Evolutionary conservation across 257 asterid genomes (phyloP).

Genomic region (Prunella vulgaris): DNA sequence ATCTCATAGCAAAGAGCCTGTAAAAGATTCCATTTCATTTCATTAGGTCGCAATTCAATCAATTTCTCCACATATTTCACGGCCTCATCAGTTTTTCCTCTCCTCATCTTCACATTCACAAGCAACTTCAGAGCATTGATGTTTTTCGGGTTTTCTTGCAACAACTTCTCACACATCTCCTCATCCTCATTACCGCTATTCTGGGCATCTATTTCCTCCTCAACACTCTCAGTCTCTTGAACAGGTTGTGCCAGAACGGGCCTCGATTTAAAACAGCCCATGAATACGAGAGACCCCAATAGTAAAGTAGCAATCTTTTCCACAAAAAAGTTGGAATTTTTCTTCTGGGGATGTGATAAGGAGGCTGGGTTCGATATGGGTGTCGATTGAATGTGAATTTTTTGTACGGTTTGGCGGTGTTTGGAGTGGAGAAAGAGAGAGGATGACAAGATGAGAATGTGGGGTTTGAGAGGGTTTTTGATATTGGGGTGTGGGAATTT

Average conservation of each 20-base stretch:
- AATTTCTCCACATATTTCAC: slow-evolving; percentile 65
- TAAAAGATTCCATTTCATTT: slow-evolving; percentile 91
- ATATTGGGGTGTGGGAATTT: slow-evolving; percentile 18
- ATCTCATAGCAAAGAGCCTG: slow-evolving; percentile 87
- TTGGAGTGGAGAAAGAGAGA: slow-evolving; percentile 17
- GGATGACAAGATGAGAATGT: neutral
- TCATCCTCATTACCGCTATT: slow-evolving; percentile 39
- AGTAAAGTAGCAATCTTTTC: slow-evolving; percentile 47
- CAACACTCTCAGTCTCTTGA: slow-evolving; percentile 41
- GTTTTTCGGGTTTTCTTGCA: slow-evolving; percentile 51
- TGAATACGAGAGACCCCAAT: slow-evolving; percentile 56
- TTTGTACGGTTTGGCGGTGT: slow-evolving; percentile 16
- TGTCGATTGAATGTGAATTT: slow-evolving; percentile 16
- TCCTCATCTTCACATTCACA: slow-evolving; percentile 76
- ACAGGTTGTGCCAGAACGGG: slow-evolving; percentile 49
- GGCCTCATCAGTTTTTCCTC: slow-evolving; percentile 64
- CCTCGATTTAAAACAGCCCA: slow-evolving; percentile 38
- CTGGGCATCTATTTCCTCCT: slow-evolving; percentile 28
- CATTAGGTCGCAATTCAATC: slow-evolving; percentile 65
- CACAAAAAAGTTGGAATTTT: slow-evolving; percentile 23
- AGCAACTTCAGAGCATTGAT: slow-evolving; percentile 59
- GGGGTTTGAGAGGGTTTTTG: slow-evolving; percentile 24
- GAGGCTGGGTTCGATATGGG: slow-evolving; percentile 21
- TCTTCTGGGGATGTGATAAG: slow-evolving; percentile 30
- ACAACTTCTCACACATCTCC: slow-evolving; percentile 49